Evolutionary conservation across 306 rosid genomes (phyloP).

Genomic region (Vicia villosa): DNA sequence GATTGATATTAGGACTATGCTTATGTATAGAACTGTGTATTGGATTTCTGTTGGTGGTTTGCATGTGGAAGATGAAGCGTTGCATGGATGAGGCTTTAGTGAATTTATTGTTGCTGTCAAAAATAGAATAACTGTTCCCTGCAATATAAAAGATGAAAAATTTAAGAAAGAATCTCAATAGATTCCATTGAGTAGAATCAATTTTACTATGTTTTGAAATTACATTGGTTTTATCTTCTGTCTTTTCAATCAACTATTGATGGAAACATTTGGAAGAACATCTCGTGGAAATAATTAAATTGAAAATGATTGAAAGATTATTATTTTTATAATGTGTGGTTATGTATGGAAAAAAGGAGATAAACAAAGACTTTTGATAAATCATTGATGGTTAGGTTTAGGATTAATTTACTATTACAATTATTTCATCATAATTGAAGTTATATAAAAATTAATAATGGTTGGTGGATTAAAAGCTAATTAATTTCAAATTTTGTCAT

Average conservation of each 20-base stretch:
- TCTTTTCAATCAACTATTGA: too few species aligned
- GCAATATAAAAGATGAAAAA: conserved; percentile 6
- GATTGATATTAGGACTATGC: conserved; percentile 31
- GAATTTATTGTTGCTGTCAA: conserved; percentile 42
- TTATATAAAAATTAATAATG: too few species aligned
- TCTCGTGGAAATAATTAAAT: not conserved
- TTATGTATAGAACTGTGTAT: conserved; percentile 34
- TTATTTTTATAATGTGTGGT: not conserved
- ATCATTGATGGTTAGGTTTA: not conserved
- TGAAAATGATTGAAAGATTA: not conserved
- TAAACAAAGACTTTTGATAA: not conserved
- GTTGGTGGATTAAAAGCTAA: too few species aligned
- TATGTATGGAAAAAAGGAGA: not conserved
- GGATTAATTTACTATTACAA: not conserved
- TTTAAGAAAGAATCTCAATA: not conserved
- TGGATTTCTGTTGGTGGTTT: conserved; percentile 35
- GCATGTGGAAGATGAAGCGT: conserved; percentile 39
- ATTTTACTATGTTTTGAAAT: too few species aligned
- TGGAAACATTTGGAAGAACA: too few species aligned
- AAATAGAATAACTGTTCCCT: conserved; percentile 42
- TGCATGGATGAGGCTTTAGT: conserved; percentile 43
- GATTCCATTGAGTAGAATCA: too few species aligned
- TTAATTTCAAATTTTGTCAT: too few species aligned
- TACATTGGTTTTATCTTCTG: too few species aligned
- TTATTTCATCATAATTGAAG: too few species aligned